phyloP scores from a whole-genome alignment of 169 alveolate genomes.

The Plasmodium gaboni region DNA sequence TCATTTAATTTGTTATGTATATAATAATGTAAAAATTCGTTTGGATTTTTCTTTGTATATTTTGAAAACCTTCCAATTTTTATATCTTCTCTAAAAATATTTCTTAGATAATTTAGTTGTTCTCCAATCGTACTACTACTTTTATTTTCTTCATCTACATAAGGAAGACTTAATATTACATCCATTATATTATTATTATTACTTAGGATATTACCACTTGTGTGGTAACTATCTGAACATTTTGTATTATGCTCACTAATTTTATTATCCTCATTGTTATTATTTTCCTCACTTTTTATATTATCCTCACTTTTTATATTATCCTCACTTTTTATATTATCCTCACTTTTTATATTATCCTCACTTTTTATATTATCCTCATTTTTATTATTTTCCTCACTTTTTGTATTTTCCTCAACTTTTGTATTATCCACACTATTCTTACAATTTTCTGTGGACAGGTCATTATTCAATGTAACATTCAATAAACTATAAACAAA shows the following conservation, averaged over 20 bases:
- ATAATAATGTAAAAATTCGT: conserved; percentile 59
- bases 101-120: conserved; percentile 49
- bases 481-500: conserved; percentile 17
- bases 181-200: background rate
- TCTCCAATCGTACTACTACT: conserved; percentile 21
- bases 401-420: background rate
- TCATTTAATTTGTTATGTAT: conserved; percentile 38
- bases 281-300: background rate
- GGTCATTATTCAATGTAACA: conserved; percentile 2
- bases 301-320: conserved; percentile 2
- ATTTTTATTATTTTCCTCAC: too few relatives aligned
- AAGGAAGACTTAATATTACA: conserved; percentile 14
- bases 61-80: conserved; percentile 42
- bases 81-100: conserved; percentile 65
- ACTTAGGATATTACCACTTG: too few relatives aligned
- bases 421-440: too few relatives aligned
- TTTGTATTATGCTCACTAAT: too few relatives aligned
- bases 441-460: background rate
- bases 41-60: conserved; percentile 25
- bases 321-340: background rate
- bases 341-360: too few relatives aligned
- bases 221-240: too few relatives aligned
- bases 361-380: too few relatives aligned
- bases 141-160: conserved; percentile 1
- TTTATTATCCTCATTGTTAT: background rate